Conservation (phyloP, 169 alveolate species). For the Besnoitia besnoiti region DNA sequence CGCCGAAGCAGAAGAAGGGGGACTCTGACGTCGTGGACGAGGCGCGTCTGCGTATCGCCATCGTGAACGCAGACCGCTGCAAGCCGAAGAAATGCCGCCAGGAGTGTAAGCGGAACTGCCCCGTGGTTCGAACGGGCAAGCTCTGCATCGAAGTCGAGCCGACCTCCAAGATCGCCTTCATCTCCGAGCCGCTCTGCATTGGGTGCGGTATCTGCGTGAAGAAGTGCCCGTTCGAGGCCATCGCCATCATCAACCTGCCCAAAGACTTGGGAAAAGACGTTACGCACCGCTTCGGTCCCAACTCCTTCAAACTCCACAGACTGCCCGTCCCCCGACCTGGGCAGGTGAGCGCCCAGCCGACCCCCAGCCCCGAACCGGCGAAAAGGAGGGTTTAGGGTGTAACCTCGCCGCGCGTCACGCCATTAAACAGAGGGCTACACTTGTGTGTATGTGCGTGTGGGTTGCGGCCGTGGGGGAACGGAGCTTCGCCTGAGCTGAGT, state of each 20-base stretch:
- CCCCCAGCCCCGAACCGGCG: too few relatives aligned
- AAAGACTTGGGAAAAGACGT: slow-evolving; percentile 91
- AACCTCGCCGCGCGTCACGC: too few relatives aligned
- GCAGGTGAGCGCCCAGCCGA: slow-evolving; percentile 77
- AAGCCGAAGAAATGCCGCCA: slow-evolving; percentile 94
- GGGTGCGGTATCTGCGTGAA: slow-evolving; percentile 99
- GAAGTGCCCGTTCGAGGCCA: slow-evolving; percentile 99
- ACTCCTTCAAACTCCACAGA: slow-evolving; percentile 98
- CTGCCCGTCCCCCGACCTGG: slow-evolving; percentile 99
- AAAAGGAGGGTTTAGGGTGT: too few relatives aligned
- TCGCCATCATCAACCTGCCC: slow-evolving; percentile 98
- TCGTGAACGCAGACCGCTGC: slow-evolving; percentile 97
- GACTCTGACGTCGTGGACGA: slow-evolving; percentile 80
- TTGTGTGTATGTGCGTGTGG: too few relatives aligned
- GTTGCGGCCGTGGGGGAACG: too few relatives aligned
- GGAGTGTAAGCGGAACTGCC: slow-evolving; percentile 94
- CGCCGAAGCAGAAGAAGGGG: slow-evolving; percentile 1
- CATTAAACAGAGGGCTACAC: neutral
- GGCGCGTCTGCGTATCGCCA: slow-evolving; percentile 96
- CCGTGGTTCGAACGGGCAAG: slow-evolving; percentile 95
- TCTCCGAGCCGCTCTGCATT: slow-evolving; percentile 97
- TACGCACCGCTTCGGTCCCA: slow-evolving; percentile 98
- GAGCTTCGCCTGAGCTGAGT: too few relatives aligned
- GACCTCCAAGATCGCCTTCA: slow-evolving; percentile 93
- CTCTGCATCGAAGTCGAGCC: slow-evolving; percentile 97